Evolutionary conservation across 2,329 filamentous ascomycete genomes (phyloP), one percentile per base, ranked within the genome.

Genomic region (Hymenoscyphus occultus): DNA sequence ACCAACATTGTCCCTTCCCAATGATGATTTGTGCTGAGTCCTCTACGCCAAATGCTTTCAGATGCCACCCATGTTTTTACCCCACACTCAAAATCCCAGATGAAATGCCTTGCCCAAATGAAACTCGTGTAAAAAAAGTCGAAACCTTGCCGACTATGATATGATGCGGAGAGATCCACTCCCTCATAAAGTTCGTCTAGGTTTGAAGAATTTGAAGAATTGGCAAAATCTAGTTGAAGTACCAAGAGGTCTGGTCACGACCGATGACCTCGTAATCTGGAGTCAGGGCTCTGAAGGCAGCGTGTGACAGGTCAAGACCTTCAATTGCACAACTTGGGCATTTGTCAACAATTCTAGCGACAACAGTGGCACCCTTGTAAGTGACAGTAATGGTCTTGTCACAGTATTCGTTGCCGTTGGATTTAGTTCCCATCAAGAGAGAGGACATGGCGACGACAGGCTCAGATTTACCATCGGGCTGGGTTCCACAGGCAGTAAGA

Each of bases 401-500:
- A 77, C 92, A 95, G 76, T 86, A 84, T 59, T 85, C 83, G 81
- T 93, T 91, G 71, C 77, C 80, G 80, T 91, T 92, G 72, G 87
- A 88, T 2, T 39, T 19, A 13, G 48, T 5, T 4, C 48, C 60
- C 86, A 93, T 92, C 73, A 91, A 78, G 4, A 72, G 78, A 54
- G 81, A 71, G 22, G 89, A 85, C 62, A 96, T 80, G 66, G 92
- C 92, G 64, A 95, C 86, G 66, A 92, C 86, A 74, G 84, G 80
- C 22, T 87, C 81, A 3, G 74, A 76, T 5, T 3, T 13, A 5
- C 59, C 62, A 48, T 60, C 58, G 2, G 56, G 12, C 16, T 45
- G 58, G 31, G n/a, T 54, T 40, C 62, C 62, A 42, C 62, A 64
- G 14, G 39, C 39, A 31, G 35, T 60, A 35, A 48, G 58, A 12